Evolutionary conservation across 805 yeast genomes (phyloP), one percentile per base, ranked within the genome.

Genomic region (Debaryomyces tyrocola): DNA sequence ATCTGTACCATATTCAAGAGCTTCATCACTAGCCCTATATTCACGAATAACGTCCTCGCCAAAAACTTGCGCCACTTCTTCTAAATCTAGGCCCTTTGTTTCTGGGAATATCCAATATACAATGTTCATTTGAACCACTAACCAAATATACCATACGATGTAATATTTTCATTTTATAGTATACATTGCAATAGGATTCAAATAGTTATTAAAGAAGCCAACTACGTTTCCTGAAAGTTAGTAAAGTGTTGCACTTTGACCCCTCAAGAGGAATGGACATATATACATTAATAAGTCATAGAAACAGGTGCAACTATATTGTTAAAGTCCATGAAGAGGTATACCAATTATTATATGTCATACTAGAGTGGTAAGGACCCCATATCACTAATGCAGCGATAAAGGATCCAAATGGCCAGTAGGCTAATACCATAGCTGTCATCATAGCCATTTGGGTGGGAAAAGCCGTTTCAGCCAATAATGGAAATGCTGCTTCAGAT

Each of bases 261-360:
- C 73, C 51, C 79, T 59, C 55, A 67, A 65, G 20, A 63, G 52
- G 56, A 62, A 67, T 4, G 71, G 70, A 52, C 67, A 58, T 48
- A 65, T 52, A 53, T 74, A 82, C 34, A 82, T 73, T 43, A 70
- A 56, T 78, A 78, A 38, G 53, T 73, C 66, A 60, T 75, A 77
- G 34, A 67, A 63, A 43, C 60, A 54, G 58, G 69, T 67, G 70
- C 66, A 76, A 56, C 62, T 40, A 58, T 40, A 47, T 60, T 54
- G 46, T 61, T 60, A 15, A 51, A 45, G 18, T 52, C 53, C 37
- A 56, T 54, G 51, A 45, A 60, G 31, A 62, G 48, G 52, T 57
- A 62, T 41, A 60, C n/a, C n/a, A n/a, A n/a, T n/a, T n/a, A n/a
- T n/a, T n/a, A n/a, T n/a, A n/a, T n/a, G n/a, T n/a, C n/a, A n/a